These are phyloP conservation scores for Penicillium paxilli DNA, from an alignment of 495 filamentous ascomycete species.

Conservation along the genomic window DNA sequence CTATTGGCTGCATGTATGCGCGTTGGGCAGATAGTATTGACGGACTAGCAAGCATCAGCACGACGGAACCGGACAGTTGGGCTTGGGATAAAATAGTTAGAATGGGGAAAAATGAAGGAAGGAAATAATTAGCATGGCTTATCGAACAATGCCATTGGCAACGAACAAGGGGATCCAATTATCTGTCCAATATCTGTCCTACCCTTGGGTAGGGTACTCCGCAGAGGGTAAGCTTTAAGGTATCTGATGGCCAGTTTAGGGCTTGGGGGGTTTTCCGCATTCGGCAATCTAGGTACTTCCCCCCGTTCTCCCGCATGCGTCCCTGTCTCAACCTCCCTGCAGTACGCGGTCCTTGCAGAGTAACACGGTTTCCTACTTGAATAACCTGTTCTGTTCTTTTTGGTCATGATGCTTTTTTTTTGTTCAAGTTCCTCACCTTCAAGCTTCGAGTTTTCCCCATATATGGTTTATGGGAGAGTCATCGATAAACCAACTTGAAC, in stretches of 20 bases:
- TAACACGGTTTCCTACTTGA: not conserved
- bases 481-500: not conserved
- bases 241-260: too few species aligned
- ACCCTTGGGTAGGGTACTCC: too few species aligned
- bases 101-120: not conserved
- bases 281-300: constrained; percentile 12
- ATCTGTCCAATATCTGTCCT: too few species aligned
- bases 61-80: not conserved
- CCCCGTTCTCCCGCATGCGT: constrained; percentile 16
- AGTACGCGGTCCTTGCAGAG: constrained; percentile 21
- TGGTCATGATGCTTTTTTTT: too few species aligned
- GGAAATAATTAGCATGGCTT: not conserved
- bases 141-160: not conserved
- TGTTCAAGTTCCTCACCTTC: not conserved
- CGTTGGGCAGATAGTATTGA: not conserved
- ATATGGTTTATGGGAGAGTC: not conserved
- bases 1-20: constrained; percentile 9
- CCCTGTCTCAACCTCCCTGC: constrained; percentile 29
- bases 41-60: not conserved
- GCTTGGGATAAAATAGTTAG: not conserved
- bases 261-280: constrained; percentile 4
- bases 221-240: too few species aligned
- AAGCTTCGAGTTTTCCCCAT: too few species aligned
- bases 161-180: not conserved
- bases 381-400: not conserved